Evolutionary conservation across 2,329 filamentous ascomycete genomes (phyloP).

Genomic region (Aspergillus caelatus): DNA sequence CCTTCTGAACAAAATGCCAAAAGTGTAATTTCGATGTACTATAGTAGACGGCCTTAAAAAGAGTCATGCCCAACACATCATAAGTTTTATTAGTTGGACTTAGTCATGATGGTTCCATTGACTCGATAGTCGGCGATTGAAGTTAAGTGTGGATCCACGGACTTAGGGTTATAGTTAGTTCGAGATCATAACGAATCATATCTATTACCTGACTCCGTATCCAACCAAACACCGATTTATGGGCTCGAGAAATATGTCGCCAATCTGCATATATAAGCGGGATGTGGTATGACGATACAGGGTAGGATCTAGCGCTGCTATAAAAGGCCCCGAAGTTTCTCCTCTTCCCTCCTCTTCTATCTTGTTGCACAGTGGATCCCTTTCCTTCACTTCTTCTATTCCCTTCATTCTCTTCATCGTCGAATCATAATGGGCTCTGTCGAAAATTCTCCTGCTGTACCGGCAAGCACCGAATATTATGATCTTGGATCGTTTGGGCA

Average conservation of each 20-base stretch:
- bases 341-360: background rate
- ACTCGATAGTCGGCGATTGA: background rate
- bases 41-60: too few species aligned
- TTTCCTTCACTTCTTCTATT: background rate
- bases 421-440: too few species aligned
- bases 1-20: too few species aligned
- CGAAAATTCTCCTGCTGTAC: conserved; percentile 7
- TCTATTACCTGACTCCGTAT: background rate
- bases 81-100: too few species aligned
- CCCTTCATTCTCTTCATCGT: too few species aligned
- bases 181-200: background rate
- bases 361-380: background rate
- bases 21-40: too few species aligned
- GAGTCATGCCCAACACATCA: too few species aligned
- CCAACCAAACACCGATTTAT: background rate
- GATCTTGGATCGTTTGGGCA: conserved; percentile 64
- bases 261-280: too few species aligned
- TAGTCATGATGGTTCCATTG: background rate
- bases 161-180: background rate
- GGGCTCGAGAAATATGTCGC: background rate
- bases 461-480: conserved; percentile 38
- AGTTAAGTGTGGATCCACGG: background rate
- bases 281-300: background rate
- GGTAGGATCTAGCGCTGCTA: background rate
- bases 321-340: background rate